Evolutionary conservation across 257 asterid genomes (phyloP).

Genomic region (Solanum tarapatanum): DNA sequence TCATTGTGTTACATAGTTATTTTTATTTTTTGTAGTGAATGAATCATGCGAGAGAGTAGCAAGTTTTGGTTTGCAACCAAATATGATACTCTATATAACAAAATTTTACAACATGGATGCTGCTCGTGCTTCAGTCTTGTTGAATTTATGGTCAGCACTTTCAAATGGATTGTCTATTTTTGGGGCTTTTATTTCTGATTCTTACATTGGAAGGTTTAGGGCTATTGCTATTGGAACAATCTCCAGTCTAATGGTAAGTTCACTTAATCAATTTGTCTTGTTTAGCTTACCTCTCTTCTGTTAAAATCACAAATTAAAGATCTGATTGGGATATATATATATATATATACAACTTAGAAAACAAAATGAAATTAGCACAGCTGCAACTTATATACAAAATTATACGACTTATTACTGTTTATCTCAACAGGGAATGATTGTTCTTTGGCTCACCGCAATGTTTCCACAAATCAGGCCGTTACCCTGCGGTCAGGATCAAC

Average conservation of each 20-base stretch:
- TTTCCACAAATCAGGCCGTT: constrained; percentile 1
- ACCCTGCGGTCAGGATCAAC: not conserved
- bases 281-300: no score
- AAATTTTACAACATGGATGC: constrained; percentile 1
- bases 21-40: not conserved
- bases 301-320: not conserved
- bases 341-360: not conserved
- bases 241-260: constrained; percentile 9
- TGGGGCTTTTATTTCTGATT: constrained; percentile 11
- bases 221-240: constrained; percentile 7
- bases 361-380: not conserved
- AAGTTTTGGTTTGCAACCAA: constrained; percentile 9
- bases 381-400: not conserved
- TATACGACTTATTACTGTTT: not conserved
- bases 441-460: constrained; percentile 10
- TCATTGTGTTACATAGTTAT: not conserved
- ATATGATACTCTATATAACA: constrained; percentile 8
- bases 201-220: constrained; percentile 9
- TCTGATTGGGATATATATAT: not conserved
- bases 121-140: constrained; percentile 1
- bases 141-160: constrained; percentile 5
- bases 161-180: constrained; percentile 9
- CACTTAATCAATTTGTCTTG: not conserved
- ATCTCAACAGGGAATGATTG: not conserved
- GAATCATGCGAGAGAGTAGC: constrained; percentile 12